These are phyloP conservation scores for Nitzschia sp. DNA, from an alignment of 108 stramenopile species.

Conservation along the genomic window DNA sequence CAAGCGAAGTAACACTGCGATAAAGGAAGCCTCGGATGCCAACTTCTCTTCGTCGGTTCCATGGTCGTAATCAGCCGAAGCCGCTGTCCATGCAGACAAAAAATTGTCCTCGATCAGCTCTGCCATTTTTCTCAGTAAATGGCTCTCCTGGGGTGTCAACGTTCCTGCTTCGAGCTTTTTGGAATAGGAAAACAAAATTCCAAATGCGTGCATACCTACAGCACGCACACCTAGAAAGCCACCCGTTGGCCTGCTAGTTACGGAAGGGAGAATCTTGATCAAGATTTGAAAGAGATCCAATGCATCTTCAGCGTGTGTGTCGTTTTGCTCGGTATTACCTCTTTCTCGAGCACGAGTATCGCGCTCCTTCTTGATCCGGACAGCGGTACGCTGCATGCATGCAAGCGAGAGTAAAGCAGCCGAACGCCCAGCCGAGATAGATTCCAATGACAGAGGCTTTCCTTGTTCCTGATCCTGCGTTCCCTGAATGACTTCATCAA, in stretches of 20 bases:
- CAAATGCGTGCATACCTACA: conserved; percentile 76
- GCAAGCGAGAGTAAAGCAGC: conserved; percentile 74
- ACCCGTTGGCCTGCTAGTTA: conserved; percentile 45
- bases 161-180: conserved; percentile 20
- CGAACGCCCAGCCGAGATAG: conserved; percentile 61
- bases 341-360: conserved; percentile 26
- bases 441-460: conserved; percentile 44
- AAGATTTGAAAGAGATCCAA: conserved; percentile 79
- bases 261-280: conserved; percentile 76
- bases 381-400: conserved; percentile 74
- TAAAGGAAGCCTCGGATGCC: conserved; percentile 54
- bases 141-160: conserved; percentile 38
- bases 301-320: conserved; percentile 23
- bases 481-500: conserved; percentile 80
- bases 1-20: conserved; percentile 68
- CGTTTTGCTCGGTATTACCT: conserved; percentile 7
- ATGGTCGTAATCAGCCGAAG: conserved; percentile 59
- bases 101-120: conserved; percentile 80
- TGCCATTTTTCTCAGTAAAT: conserved; percentile 70
- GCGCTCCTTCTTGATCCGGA: conserved; percentile 29
- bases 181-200: conserved; percentile 72
- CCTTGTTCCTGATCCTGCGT: conserved; percentile 46
- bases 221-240: conserved; percentile 63
- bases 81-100: conserved; percentile 67
- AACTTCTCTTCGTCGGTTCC: conserved; percentile 64